Base-by-base conservation (phyloP, 768 basidiomycete species). In the Leucocoprinus sp. region DNA sequence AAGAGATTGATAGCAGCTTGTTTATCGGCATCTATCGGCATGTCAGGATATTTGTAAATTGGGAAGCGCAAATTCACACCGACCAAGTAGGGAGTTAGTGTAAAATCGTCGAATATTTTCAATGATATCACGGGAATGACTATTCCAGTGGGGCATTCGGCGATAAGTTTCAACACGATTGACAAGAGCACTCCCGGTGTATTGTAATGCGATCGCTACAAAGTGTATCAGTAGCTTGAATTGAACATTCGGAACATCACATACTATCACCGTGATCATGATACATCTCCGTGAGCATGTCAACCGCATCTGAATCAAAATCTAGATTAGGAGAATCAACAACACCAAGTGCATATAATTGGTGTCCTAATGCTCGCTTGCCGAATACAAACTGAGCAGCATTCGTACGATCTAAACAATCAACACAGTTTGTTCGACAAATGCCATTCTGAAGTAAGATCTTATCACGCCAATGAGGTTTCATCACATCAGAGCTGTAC, bases 261-360 rank as follows among this genome's bases (percentile, higher is more conserved):
- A 57, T 57, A 92, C 91, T 93, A 58, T 96, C 92, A 1, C 92
- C 92, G 54, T 96, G 93, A 60, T 96, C 92, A 59, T 95, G 92
- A 61, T 93, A 97, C 93, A 99, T 97, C 65, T 96, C 92, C 3
- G 93, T 98, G 54, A 99, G 58, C 79, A 98, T 93, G 60, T 93
- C 92, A 31, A 93, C 87, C 1, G 91, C 93, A 60, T 95, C 93
- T 8, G 87, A 91, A 56, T 95, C 92, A 57, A 95, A 95, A 0
- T 82, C 76, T 28, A 99, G 68, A 56, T 91, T 81, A 0, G 95
- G 93, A 47, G 69, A 80, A 15, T 84, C 80, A 6, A 96, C 81
- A 12, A 98, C 74, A 0, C 96, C 96, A 3, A 99, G 78, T 0
- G 93, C 93, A 60, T 95, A 90, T 6, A 99, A 71, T 59, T 99